A percentile compares a stretch with the other conserved stretches of the same genome.
phyloP scores from a whole-genome alignment of 2,329 filamentous ascomycete species.

The Trichoderma sp. region DNA sequence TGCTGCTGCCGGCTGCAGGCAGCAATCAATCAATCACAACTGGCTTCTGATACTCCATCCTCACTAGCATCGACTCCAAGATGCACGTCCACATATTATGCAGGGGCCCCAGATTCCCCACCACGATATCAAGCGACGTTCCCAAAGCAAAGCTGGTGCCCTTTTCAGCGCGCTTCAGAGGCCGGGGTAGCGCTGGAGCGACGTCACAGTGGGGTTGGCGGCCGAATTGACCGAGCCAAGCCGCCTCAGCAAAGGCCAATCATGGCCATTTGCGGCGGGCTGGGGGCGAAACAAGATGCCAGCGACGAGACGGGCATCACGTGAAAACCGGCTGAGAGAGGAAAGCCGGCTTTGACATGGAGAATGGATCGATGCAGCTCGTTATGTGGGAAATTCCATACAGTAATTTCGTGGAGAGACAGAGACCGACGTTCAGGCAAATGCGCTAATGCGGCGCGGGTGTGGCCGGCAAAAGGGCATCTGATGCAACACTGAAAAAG shows the following conservation, averaged over 20 bases:
- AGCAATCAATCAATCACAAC: background rate
- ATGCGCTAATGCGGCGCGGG: background rate
- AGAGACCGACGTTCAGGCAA: background rate
- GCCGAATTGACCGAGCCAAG: constrained; percentile 27
- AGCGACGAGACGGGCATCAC: background rate
- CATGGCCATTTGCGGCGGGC: constrained; percentile 5
- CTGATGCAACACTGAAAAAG: background rate
- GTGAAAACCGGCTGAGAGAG: background rate
- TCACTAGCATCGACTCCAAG: background rate
- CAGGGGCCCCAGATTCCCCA: constrained; percentile 19
- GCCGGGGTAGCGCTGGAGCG: constrained; percentile 15
- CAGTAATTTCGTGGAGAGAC: background rate
- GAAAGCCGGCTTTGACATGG: background rate
- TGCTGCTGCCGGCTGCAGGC: background rate
- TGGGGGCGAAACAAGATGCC: constrained; percentile 1
- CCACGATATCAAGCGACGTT: background rate
- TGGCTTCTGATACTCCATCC: background rate
- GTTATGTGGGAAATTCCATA: background rate
- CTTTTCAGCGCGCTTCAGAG: background rate
- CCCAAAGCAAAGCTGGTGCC: background rate
- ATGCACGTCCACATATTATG: background rate
- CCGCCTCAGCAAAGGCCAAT: constrained; percentile 8
- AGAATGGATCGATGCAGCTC: background rate
- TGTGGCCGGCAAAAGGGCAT: background rate
- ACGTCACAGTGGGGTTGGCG: constrained; percentile 14